Evolutionary conservation across 176 grass and related monocot species (phyloP).

Genomic region (Triticum monococcum): DNA sequence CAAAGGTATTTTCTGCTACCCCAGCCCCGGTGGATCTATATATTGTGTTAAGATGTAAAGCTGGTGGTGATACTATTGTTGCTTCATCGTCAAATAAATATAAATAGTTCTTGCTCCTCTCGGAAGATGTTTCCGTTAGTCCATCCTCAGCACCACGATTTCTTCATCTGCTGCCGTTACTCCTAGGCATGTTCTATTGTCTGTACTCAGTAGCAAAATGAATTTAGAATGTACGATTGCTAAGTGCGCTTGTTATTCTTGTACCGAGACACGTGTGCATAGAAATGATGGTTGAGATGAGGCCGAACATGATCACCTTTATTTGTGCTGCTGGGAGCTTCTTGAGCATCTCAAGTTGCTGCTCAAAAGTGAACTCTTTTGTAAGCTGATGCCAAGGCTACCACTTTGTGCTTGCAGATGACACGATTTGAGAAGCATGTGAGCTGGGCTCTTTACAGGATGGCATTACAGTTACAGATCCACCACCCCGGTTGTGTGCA

Average conservation of each 20-base stretch:
- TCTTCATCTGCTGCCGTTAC: background rate
- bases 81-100: background rate
- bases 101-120: background rate
- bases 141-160: background rate
- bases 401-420: conserved; percentile 25
- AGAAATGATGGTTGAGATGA: too few relatives aligned
- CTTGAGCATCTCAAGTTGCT: background rate
- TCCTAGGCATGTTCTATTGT: background rate
- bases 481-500: background rate
- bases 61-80: background rate
- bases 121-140: background rate
- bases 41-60: background rate
- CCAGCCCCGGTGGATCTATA: background rate
- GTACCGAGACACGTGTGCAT: too few relatives aligned
- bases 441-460: background rate
- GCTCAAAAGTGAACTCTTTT: background rate
- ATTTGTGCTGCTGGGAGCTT: too few relatives aligned
- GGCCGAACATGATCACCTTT: too few relatives aligned
- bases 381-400: background rate
- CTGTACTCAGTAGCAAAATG: background rate
- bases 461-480: background rate
- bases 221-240: background rate
- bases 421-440: background rate
- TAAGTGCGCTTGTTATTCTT: too few relatives aligned
- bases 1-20: conserved; percentile 25